Percentiles rank a stretch among this genome's conserved stretches.
Evolutionary conservation across 1,284 basidiomycete genomes (phyloP).

Genomic region (Jaminaea rosea): DNA sequence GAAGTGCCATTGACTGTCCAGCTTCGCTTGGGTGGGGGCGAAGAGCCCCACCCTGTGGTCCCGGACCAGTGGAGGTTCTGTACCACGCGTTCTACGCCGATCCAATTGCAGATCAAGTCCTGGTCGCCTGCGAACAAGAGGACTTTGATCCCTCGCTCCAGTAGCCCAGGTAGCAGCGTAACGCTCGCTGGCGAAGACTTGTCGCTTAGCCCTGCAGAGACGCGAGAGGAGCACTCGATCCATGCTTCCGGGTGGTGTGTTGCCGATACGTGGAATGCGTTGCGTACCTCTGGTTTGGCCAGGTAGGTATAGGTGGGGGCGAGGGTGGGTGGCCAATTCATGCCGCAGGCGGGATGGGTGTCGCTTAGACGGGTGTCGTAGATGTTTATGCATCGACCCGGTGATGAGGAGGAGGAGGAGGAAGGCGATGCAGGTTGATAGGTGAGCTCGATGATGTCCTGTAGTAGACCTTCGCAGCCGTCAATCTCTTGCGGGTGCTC

Average conservation of each 20-base stretch:
- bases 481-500: conserved; percentile 56
- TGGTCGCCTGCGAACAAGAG: conserved; percentile 89
- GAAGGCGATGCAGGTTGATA: conserved; percentile 8
- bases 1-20: conserved; percentile 72
- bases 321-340: conserved; percentile 97
- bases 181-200: conserved; percentile 62
- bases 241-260: conserved; percentile 67
- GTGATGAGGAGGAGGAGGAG: conserved; percentile 24
- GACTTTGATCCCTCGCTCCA: conserved; percentile 62
- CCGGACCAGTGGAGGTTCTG: conserved; percentile 77
- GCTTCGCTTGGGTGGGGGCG: conserved; percentile 51
- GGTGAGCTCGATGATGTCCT: conserved; percentile 57
- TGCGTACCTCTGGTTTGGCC: conserved; percentile 69
- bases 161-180: conserved; percentile 66
- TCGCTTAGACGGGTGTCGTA: conserved; percentile 89
- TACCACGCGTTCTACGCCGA: conserved; percentile 79
- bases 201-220: conserved; percentile 58
- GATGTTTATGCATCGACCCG: conserved; percentile 88
- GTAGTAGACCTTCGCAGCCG: conserved; percentile 62
- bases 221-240: conserved; percentile 72
- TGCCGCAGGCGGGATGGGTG: conserved; percentile 76
- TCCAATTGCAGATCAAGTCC: conserved; percentile 80
- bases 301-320: conserved; percentile 69
- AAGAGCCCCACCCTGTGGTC: conserved; percentile 59
- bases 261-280: conserved; percentile 66